Percentiles rank a stretch among this genome's conserved stretches.
These are phyloP conservation scores for Areca catechu DNA, from an alignment of 176 grass and related monocot species.

Conservation along the genomic window DNA sequence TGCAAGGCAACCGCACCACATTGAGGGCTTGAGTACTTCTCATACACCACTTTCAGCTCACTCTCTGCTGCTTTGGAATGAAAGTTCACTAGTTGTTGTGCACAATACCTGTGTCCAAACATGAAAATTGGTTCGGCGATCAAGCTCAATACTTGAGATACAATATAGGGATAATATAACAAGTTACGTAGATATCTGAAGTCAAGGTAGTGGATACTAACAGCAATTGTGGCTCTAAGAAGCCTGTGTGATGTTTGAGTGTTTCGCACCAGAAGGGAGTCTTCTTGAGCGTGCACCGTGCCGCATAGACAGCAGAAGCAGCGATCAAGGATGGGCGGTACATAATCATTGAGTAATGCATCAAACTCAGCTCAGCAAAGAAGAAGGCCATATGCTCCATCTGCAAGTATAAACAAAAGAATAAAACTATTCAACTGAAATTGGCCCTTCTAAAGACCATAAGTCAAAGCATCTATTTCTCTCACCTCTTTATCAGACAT, in stretches of 20 bases:
- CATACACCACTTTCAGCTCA: too few relatives aligned
- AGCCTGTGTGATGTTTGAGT: constrained; percentile 42
- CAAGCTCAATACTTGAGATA: too few relatives aligned
- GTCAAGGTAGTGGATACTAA: constrained; percentile 2
- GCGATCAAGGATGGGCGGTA: too few relatives aligned
- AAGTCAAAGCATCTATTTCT: neutral
- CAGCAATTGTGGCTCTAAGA: constrained; percentile 28
- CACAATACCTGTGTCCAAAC: too few relatives aligned
- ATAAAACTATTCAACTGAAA: constrained; percentile 1
- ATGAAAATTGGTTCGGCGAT: too few relatives aligned
- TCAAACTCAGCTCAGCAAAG: constrained; percentile 47
- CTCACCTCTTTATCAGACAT: constrained; percentile 30
- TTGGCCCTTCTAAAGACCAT: neutral
- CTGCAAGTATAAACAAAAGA: constrained; percentile 7
- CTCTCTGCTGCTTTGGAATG: too few relatives aligned
- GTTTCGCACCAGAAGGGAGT: constrained; percentile 24
- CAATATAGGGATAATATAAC: too few relatives aligned
- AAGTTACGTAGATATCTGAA: neutral
- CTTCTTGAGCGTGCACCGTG: constrained; percentile 28
- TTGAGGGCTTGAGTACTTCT: too few relatives aligned
- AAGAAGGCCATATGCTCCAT: constrained; percentile 64
- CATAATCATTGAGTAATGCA: constrained; percentile 42
- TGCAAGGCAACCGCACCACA: too few relatives aligned
- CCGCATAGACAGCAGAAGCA: constrained; percentile 12
- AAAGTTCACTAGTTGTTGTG: too few relatives aligned